Evolutionary conservation across 768 basidiomycete genomes (phyloP).

Genomic region (Postia placenta): DNA sequence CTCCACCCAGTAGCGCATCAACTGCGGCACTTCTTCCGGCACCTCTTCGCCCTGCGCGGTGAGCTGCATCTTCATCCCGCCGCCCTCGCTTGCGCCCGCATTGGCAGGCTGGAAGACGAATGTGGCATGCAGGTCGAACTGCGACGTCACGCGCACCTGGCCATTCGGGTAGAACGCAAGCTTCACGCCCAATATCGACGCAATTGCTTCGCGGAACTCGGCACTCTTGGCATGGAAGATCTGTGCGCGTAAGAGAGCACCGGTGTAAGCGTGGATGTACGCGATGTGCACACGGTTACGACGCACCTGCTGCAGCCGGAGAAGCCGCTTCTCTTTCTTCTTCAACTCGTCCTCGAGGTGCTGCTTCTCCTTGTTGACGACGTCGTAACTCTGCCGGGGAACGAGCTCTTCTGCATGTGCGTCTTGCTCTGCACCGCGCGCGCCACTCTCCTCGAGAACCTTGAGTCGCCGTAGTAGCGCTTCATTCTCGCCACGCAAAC

Average conservation of each 20-base stretch:
- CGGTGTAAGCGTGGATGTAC: not conserved
- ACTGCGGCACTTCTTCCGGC: constrained; percentile 64
- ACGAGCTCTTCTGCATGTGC: constrained; percentile 42
- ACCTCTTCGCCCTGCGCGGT: constrained; percentile 70
- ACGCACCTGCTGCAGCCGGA: constrained; percentile 68
- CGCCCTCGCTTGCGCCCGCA: constrained; percentile 31
- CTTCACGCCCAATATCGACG: constrained; percentile 85
- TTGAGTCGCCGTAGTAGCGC: constrained; percentile 65
- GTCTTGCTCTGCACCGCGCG: constrained; percentile 12
- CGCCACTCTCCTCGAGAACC: constrained; percentile 47
- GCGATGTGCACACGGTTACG: no score
- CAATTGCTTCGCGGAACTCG: constrained; percentile 89
- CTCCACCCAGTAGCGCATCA: constrained; percentile 84
- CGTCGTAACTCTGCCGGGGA: constrained; percentile 76
- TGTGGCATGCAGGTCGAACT: constrained; percentile 80
- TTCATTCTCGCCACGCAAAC: constrained; percentile 77
- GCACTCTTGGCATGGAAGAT: constrained; percentile 80
- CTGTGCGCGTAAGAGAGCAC: constrained; percentile 31
- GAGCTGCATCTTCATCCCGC: constrained; percentile 53
- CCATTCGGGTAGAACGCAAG: constrained; percentile 90
- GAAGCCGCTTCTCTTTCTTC: constrained; percentile 77
- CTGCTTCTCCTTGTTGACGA: constrained; percentile 59
- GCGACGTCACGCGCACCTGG: constrained; percentile 82
- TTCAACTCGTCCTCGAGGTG: constrained; percentile 58
- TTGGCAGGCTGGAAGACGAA: constrained; percentile 75